These are phyloP conservation scores for Pilasporangium apinafurcum DNA, from an alignment of 352 stramenopile genomes.

Conservation along the genomic window DNA sequence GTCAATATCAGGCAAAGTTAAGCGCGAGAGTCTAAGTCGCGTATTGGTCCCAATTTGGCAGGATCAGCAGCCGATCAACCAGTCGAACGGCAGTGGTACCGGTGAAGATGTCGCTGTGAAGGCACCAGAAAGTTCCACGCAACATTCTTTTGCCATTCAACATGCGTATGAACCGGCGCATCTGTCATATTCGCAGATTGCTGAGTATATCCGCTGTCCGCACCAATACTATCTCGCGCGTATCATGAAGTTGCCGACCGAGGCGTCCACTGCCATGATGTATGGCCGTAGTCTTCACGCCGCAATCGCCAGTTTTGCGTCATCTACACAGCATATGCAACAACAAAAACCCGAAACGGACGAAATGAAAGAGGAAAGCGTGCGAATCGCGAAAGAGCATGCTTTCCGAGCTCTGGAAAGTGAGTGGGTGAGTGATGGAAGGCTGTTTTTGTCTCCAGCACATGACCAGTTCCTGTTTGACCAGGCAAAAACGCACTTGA, in stretches of 20 bases:
- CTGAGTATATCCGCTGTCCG: conserved; percentile 73
- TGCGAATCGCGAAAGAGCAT: neutral
- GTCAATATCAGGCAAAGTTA: neutral
- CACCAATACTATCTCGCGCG: conserved; percentile 76
- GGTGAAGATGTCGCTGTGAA: neutral
- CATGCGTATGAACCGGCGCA: conserved; percentile 42
- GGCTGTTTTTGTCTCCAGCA: conserved; percentile 28
- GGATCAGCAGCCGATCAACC: neutral
- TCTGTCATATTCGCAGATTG: conserved; percentile 79
- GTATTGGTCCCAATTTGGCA: conserved; percentile 26
- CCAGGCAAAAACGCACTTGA: conserved; percentile 26
- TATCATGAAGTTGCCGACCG: conserved; percentile 43
- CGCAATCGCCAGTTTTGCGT: conserved; percentile 50
- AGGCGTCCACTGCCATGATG: conserved; percentile 57
- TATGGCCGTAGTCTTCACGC: conserved; percentile 71
- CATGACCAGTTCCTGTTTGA: conserved; percentile 28
- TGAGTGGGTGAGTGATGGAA: conserved; percentile 16
- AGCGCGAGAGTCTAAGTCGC: conserved; percentile 19
- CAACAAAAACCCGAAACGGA: too few relatives aligned
- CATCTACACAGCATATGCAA: conserved; percentile 13
- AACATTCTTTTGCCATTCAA: neutral
- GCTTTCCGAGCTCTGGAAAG: neutral
- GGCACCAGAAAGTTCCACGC: neutral
- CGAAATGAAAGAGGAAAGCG: conserved; percentile 4
- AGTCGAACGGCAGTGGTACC: neutral